phyloP scores from a whole-genome alignment of 768 basidiomycete species.

The Filobasidium floriforme region DNA sequence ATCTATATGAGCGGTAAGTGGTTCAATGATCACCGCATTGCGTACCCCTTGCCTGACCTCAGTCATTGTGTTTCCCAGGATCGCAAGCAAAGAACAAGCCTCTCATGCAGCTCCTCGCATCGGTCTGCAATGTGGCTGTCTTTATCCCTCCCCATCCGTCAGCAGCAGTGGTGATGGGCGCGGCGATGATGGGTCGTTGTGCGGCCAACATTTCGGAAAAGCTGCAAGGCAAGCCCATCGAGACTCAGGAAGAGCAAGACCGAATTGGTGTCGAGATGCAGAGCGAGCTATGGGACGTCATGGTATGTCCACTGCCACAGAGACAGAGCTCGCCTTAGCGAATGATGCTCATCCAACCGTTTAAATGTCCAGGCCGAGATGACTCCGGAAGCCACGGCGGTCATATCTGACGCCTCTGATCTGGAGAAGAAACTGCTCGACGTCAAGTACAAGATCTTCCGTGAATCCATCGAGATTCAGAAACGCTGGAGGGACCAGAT shows the following conservation, averaged over 20 bases:
- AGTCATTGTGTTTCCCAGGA: constrained; percentile 47
- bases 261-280: constrained; percentile 51
- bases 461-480: constrained; percentile 80
- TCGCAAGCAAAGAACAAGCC: constrained; percentile 83
- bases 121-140: constrained; percentile 72
- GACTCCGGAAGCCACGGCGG: constrained; percentile 72
- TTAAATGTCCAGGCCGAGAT: constrained; percentile 62
- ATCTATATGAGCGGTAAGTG: constrained; percentile 69
- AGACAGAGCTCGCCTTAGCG: not conserved
- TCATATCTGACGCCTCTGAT: constrained; percentile 56
- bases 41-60: not conserved
- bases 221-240: constrained; percentile 44
- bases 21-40: not conserved
- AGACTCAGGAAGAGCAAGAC: constrained; percentile 44
- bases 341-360: not conserved
- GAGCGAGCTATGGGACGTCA: constrained; percentile 76
- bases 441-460: constrained; percentile 89
- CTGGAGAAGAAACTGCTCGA: constrained; percentile 66
- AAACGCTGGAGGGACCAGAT: constrained; percentile 66
- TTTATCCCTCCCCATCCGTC: constrained; percentile 68
- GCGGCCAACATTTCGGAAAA: constrained; percentile 56
- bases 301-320: constrained; percentile 53
- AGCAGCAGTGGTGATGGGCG: constrained; percentile 81
- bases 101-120: constrained; percentile 82
- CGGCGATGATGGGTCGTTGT: constrained; percentile 86